A percentile compares a stretch with the other conserved stretches of the same genome.
phyloP scores from a whole-genome alignment of 2,329 filamentous ascomycete genomes.

The Lasiodiplodia theobromae region DNA sequence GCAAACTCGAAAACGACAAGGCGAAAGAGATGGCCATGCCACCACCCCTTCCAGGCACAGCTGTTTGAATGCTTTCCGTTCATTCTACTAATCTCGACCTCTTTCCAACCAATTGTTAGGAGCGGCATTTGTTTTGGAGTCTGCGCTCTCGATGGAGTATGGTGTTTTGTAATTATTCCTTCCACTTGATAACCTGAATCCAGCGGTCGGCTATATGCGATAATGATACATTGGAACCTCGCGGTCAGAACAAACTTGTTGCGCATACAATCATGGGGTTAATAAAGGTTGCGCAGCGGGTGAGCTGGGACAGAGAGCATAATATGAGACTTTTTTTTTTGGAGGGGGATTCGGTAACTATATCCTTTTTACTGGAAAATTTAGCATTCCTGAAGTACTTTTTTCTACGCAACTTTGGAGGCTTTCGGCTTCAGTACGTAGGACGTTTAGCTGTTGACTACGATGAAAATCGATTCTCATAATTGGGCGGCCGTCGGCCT shows the following conservation, averaged over 20 bases:
- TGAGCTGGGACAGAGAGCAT: not conserved
- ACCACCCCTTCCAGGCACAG: slow-evolving; percentile 28
- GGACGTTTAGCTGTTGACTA: too few species aligned
- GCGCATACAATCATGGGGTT: not conserved
- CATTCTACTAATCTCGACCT: not conserved
- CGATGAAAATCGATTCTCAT: too few species aligned
- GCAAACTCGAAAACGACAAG: slow-evolving; percentile 29
- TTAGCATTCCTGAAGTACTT: not conserved
- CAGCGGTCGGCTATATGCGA: not conserved
- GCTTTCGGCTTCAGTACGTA: too few species aligned
- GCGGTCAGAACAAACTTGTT: not conserved
- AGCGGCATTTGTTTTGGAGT: slow-evolving; percentile 15
- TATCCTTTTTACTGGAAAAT: not conserved
- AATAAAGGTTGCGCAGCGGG: not conserved
- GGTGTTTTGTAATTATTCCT: not conserved
- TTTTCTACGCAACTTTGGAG: not conserved
- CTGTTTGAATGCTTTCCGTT: not conserved
- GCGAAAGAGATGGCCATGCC: slow-evolving; percentile 30
- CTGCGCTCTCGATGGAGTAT: not conserved
- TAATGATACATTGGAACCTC: slow-evolving; percentile 6
- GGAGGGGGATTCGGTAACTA: not conserved
- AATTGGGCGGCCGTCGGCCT: too few species aligned
- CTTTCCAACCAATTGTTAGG: not conserved
- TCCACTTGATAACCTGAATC: not conserved
- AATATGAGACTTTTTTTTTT: not conserved